These are phyloP conservation scores for Agastache rugosa DNA, from an alignment of 257 asterid species.

Conservation along the genomic window DNA sequence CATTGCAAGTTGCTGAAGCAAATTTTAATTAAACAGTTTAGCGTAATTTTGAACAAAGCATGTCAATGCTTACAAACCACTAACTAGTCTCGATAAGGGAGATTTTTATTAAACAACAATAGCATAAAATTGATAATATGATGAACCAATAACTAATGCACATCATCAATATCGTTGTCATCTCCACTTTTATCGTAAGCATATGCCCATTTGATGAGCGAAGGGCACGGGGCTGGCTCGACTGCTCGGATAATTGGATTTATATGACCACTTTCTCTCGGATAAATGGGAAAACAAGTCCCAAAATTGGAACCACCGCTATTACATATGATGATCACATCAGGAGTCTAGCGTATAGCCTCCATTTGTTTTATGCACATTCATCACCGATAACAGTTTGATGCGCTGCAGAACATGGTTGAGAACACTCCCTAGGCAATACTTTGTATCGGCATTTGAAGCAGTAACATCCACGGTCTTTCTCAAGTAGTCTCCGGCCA, in stretches of 20 bases:
- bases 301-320: constrained; percentile 96
- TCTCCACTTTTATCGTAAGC: constrained; percentile 57
- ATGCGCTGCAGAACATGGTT: constrained; percentile 86
- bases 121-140: too few relatives aligned
- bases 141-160: too few relatives aligned
- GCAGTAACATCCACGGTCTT: constrained; percentile 87
- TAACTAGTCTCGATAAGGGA: too few relatives aligned
- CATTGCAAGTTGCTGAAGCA: too few relatives aligned
- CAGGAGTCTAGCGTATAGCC: constrained; percentile 82
- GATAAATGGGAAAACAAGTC: constrained; percentile 89
- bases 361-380: constrained; percentile 92
- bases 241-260: constrained; percentile 76
- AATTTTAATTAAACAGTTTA: too few relatives aligned
- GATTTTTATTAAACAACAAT: too few relatives aligned
- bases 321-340: constrained; percentile 84
- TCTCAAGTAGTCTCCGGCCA: constrained; percentile 63
- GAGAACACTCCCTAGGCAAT: constrained; percentile 92
- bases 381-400: constrained; percentile 94
- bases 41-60: too few relatives aligned
- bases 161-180: too few relatives aligned
- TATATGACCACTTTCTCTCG: constrained; percentile 80
- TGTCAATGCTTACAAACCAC: too few relatives aligned
- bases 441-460: constrained; percentile 62
- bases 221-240: constrained; percentile 93
- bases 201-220: constrained; percentile 81